Conservation (phyloP, 192 early-diverging fungal genomes). For the Gaertneriomyces semiglobifer region DNA sequence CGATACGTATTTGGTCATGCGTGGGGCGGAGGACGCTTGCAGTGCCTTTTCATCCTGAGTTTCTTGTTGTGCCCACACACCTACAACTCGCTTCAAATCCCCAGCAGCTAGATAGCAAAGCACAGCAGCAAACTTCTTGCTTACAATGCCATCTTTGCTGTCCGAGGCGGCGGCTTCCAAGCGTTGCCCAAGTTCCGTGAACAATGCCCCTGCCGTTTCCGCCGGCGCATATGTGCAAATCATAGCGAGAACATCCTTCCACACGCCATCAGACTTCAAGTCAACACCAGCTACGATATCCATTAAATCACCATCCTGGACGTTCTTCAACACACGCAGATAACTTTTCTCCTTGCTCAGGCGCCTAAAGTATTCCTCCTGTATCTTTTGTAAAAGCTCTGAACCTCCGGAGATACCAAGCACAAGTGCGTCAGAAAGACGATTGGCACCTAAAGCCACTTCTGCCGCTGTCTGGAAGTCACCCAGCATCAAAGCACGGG, state of each 20-base stretch:
- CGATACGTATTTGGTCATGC: conserved; percentile 38
- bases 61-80: conserved; percentile 63
- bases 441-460: conserved; percentile 75
- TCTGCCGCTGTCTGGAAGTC: conserved; percentile 91
- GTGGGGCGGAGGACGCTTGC: conserved; percentile 7
- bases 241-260: conserved; percentile 90
- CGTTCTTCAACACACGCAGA: conserved; percentile 76
- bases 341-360: conserved; percentile 68
- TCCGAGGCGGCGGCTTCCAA: conserved; percentile 30
- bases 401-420: conserved; percentile 84
- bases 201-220: conserved; percentile 62
- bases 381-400: conserved; percentile 69
- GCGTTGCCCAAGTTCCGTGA: conserved; percentile 38
- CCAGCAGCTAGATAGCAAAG: conserved; percentile 83
- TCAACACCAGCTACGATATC: conserved; percentile 76
- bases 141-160: conserved; percentile 4
- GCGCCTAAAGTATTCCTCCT: conserved; percentile 80
- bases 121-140: conserved; percentile 59
- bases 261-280: conserved; percentile 59
- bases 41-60: conserved; percentile 32
- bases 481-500: conserved; percentile 78
- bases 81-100: conserved; percentile 75
- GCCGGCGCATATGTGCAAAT: conserved; percentile 89
- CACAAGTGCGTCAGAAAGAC: conserved; percentile 82
- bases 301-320: conserved; percentile 74